phyloP scores from a whole-genome alignment of 768 basidiomycete genomes.

The Leccinum olivaceopallidum region DNA sequence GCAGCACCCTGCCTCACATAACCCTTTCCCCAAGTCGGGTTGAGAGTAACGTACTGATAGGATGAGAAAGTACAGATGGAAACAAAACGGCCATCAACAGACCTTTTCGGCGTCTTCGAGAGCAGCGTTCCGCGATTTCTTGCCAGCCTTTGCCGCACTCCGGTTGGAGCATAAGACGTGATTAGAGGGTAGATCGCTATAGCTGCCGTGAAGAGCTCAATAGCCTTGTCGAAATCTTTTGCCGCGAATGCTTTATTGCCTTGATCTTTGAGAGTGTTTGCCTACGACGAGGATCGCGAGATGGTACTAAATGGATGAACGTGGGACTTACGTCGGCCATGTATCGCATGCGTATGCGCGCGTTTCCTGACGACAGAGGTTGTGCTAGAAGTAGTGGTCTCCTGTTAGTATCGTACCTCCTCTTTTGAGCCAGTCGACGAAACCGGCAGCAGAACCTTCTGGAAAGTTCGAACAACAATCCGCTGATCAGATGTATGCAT shows the following conservation, averaged over 20 bases:
- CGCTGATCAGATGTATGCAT: neutral
- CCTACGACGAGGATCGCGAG: slow-evolving; percentile 36
- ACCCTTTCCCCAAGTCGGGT: slow-evolving; percentile 86
- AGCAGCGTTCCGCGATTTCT: slow-evolving; percentile 73
- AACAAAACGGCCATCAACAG: neutral
- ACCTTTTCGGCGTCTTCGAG: slow-evolving; percentile 92
- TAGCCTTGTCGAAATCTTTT: slow-evolving; percentile 89
- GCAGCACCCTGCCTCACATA: slow-evolving; percentile 93
- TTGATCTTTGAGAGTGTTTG: slow-evolving; percentile 76
- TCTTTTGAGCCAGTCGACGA: neutral
- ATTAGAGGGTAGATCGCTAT: slow-evolving; percentile 81
- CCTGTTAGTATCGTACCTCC: slow-evolving; percentile 18
- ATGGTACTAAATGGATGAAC: neutral
- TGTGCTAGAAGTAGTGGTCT: neutral
- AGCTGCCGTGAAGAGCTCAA: slow-evolving; percentile 79
- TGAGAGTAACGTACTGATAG: slow-evolving; percentile 71
- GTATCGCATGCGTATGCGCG: slow-evolving; percentile 20
- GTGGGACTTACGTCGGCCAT: slow-evolving; percentile 38
- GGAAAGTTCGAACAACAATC: slow-evolving; percentile 15
- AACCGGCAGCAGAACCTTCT: slow-evolving; percentile 12
- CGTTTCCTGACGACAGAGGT: neutral
- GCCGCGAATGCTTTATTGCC: slow-evolving; percentile 96
- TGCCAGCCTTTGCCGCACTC: slow-evolving; percentile 88
- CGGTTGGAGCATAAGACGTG: slow-evolving; percentile 93
- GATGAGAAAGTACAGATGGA: slow-evolving; percentile 1